Conservation (phyloP, 148 eudicot species). For the Camellia lanceoleosa region DNA sequence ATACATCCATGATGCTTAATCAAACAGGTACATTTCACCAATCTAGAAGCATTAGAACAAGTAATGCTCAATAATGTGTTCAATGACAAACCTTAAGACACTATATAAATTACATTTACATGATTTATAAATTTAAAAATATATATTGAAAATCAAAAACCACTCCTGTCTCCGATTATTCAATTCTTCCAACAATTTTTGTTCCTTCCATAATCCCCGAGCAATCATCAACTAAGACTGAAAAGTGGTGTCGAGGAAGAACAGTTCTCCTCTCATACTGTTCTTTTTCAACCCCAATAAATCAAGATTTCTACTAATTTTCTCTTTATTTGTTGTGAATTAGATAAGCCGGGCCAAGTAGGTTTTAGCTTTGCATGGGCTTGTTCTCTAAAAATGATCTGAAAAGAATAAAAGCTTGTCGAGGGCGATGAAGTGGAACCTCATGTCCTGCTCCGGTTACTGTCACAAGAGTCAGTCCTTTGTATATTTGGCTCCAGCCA, state of each 20-base stretch:
- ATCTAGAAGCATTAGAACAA: too few species aligned
- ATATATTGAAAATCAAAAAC: too few species aligned
- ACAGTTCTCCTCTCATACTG: not conserved
- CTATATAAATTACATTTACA: not conserved
- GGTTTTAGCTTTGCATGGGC: constrained; percentile 48
- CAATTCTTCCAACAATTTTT: not conserved
- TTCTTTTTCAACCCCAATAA: not conserved
- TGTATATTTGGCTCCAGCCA: constrained; percentile 94
- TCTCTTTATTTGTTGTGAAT: not conserved
- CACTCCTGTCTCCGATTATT: not conserved
- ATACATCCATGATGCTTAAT: too few species aligned
- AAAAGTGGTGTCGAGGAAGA: not conserved
- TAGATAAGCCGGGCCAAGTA: not conserved
- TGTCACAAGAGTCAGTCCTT: constrained; percentile 75
- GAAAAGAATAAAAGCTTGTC: constrained; percentile 81
- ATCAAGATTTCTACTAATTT: not conserved
- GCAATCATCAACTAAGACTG: not conserved
- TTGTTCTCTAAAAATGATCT: constrained; percentile 65
- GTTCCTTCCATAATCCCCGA: not conserved
- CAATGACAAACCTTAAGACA: not conserved
- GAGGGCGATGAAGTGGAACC: constrained; percentile 90
- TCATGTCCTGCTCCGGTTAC: constrained; percentile 93
- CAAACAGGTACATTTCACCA: not conserved
- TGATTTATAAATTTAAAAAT: not conserved
- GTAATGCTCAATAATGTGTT: too few species aligned